Conservation (phyloP, 331 rosid species). For the Cydonia oblonga region DNA sequence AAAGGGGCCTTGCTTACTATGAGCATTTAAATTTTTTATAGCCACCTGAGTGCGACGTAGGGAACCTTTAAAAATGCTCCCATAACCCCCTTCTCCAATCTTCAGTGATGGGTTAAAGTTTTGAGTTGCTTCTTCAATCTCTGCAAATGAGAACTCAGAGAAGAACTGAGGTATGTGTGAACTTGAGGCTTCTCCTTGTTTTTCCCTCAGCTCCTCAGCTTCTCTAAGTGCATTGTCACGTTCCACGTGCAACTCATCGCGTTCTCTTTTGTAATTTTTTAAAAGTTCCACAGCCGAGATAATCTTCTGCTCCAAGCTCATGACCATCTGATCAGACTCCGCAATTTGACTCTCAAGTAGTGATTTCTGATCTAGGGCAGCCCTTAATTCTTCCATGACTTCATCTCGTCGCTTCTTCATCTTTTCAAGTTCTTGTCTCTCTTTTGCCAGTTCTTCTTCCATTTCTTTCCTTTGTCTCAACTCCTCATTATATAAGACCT, state of each 20-base stretch:
- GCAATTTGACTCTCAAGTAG: slow-evolving; percentile 46
- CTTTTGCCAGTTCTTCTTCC: slow-evolving; percentile 44
- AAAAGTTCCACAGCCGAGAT: slow-evolving; percentile 36
- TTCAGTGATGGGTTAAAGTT: slow-evolving; percentile 46
- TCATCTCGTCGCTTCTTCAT: slow-evolving; percentile 27
- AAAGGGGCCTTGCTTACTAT: slow-evolving; percentile 55
- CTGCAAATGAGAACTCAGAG: slow-evolving; percentile 54
- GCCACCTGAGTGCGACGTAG: slow-evolving; percentile 79
- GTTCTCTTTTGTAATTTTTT: slow-evolving; percentile 46
- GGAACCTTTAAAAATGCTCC: slow-evolving; percentile 57
- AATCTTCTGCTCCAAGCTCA: slow-evolving; percentile 46
- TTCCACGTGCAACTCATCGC: slow-evolving; percentile 51
- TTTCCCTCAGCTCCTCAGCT: slow-evolving; percentile 61
- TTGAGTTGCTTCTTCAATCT: slow-evolving; percentile 62
- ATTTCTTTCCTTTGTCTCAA: slow-evolving; percentile 47
- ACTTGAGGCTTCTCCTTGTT: slow-evolving; percentile 40
- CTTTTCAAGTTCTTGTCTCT: slow-evolving; percentile 33
- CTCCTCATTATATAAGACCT: slow-evolving; percentile 34
- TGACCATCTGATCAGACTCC: slow-evolving; percentile 30
- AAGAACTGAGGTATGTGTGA: slow-evolving; percentile 30
- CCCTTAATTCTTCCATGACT: slow-evolving; percentile 41
- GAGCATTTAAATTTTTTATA: slow-evolving; percentile 45
- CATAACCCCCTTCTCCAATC: slow-evolving; percentile 96
- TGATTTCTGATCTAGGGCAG: slow-evolving; percentile 35
- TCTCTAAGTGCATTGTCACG: slow-evolving; percentile 51